These are phyloP conservation scores for Puccinellia tenuiflora DNA, from an alignment of 176 grass and related monocot genomes.

Conservation along the genomic window DNA sequence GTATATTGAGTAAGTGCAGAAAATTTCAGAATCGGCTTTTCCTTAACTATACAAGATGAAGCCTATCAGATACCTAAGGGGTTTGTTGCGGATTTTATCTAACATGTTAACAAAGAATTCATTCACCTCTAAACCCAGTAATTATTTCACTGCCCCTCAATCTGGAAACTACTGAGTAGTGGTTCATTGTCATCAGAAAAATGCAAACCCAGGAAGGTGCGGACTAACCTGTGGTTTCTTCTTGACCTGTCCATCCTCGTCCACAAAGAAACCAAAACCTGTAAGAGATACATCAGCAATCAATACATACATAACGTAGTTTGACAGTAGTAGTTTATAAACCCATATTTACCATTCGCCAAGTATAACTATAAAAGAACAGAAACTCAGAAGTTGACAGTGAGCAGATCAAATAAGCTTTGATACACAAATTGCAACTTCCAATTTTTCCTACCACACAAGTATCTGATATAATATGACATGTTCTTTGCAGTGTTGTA, in stretches of 20 bases:
- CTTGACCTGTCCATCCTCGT: conserved; percentile 34
- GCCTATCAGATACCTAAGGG: background rate
- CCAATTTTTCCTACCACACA: background rate
- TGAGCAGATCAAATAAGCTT: background rate
- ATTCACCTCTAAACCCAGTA: background rate
- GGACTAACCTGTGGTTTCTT: conserved; percentile 62
- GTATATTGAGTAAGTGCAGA: background rate
- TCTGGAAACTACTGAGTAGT: background rate
- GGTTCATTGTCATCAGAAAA: background rate
- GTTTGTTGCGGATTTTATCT: no score
- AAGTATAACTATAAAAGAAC: background rate
- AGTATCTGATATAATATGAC: background rate
- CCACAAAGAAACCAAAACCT: conserved; percentile 91
- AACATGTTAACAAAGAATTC: background rate
- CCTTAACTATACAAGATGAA: background rate
- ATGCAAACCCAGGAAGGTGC: background rate
- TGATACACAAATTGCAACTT: background rate
- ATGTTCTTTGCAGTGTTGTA: background rate
- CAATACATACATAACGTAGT: background rate
- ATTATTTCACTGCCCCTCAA: background rate
- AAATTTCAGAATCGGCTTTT: background rate
- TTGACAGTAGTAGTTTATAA: background rate
- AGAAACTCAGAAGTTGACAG: background rate
- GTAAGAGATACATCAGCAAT: background rate
- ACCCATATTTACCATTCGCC: background rate